These are phyloP conservation scores for Atkinsonella texensis DNA, from an alignment of 2,329 filamentous ascomycete species.

Conservation along the genomic window DNA sequence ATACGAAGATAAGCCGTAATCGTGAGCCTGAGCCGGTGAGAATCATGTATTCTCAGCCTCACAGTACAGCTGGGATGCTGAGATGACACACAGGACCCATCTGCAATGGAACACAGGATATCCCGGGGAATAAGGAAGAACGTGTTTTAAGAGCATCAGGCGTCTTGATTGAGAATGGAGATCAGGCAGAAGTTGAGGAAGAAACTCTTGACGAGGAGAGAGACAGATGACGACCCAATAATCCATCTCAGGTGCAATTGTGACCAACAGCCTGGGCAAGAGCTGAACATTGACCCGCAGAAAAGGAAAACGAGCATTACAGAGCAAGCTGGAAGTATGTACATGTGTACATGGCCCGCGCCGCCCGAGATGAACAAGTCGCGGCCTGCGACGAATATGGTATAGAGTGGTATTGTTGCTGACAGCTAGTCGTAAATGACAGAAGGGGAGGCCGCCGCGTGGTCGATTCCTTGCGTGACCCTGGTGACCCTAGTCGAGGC, in stretches of 20 bases:
- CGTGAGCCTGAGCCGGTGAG: not conserved
- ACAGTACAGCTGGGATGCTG: constrained; percentile 9
- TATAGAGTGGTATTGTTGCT: constrained; percentile 5
- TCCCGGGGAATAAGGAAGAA: constrained; percentile 5
- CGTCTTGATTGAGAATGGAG: constrained; percentile 5
- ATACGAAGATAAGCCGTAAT: constrained; percentile 4
- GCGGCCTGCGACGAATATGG: constrained; percentile 4
- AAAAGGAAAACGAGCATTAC: constrained; percentile 1
- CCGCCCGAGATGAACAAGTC: constrained; percentile 5
- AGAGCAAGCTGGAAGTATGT: not conserved
- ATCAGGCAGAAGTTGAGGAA: constrained; percentile 1
- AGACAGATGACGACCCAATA: constrained; percentile 5
- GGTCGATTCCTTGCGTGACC: constrained; percentile 4
- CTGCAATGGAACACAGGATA: constrained; percentile 11
- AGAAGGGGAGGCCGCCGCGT: not conserved
- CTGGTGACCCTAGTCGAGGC: constrained; percentile 5
- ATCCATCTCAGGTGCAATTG: constrained; percentile 5
- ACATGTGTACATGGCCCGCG: constrained; percentile 1
- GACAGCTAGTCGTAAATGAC: not conserved
- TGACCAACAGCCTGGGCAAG: constrained; percentile 7
- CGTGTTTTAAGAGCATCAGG: constrained; percentile 5
- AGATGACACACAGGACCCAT: constrained; percentile 13
- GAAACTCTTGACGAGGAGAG: constrained; percentile 1
- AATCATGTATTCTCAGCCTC: constrained; percentile 10
- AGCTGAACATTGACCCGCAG: constrained; percentile 6